phyloP scores from a whole-genome alignment of 306 rosid genomes.

The Dryas drummondii region DNA sequence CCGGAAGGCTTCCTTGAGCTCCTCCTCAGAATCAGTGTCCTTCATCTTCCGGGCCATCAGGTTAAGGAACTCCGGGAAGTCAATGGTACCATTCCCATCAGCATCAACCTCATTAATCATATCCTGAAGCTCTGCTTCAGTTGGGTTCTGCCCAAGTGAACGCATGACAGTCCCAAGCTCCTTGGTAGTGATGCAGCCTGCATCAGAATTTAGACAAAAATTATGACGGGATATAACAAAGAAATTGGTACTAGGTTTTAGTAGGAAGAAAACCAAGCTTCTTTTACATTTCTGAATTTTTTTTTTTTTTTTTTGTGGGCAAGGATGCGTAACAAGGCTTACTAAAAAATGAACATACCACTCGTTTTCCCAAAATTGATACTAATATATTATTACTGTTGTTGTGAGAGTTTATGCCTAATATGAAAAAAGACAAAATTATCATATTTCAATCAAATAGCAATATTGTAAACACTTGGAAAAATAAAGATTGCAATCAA shows the following conservation, averaged over 20 bases:
- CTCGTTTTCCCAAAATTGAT: background rate
- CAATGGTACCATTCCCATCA: conserved; percentile 82
- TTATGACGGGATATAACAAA: background rate
- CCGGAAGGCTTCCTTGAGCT: conserved; percentile 83
- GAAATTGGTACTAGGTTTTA: background rate
- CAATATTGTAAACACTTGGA: background rate
- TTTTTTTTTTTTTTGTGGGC: too few species aligned
- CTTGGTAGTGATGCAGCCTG: conserved; percentile 82
- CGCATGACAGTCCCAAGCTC: conserved; percentile 85
- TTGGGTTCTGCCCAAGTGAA: conserved; percentile 82
- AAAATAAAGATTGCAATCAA: background rate
- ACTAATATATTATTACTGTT: background rate
- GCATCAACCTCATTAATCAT: conserved; percentile 90
- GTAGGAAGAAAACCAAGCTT: background rate
- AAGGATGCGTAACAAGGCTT: background rate
- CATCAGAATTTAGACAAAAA: background rate
- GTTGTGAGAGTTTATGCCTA: background rate
- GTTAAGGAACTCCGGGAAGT: conserved; percentile 75
- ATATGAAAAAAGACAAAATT: background rate
- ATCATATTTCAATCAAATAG: background rate
- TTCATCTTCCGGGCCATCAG: conserved; percentile 88
- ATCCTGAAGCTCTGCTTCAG: conserved; percentile 80
- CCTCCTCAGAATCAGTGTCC: conserved; percentile 80
- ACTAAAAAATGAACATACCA: background rate
- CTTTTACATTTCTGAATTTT: background rate